These are phyloP conservation scores for Penicillium italicum DNA, from an alignment of 2,329 filamentous ascomycete species.

Conservation along the genomic window DNA sequence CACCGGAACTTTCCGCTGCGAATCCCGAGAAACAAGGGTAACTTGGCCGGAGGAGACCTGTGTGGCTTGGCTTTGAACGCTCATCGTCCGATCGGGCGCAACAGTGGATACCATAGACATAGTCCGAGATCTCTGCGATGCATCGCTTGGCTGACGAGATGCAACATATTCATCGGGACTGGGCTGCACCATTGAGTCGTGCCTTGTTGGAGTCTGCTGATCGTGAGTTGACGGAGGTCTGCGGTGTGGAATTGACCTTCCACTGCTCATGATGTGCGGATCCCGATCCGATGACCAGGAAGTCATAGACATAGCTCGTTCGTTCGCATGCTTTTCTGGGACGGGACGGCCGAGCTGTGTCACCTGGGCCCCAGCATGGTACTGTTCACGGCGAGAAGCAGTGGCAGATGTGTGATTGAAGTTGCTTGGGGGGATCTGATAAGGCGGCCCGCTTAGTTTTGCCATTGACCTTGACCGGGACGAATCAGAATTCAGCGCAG, in stretches of 20 bases:
- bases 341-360: slow-evolving; percentile 90
- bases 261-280: slow-evolving; percentile 78
- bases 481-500: slow-evolving; percentile 76
- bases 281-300: slow-evolving; percentile 73
- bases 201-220: slow-evolving; percentile 26
- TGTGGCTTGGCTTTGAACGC: slow-evolving; percentile 54
- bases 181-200: slow-evolving; percentile 43
- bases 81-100: slow-evolving; percentile 57
- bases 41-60: slow-evolving; percentile 49
- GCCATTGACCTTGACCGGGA: slow-evolving; percentile 94
- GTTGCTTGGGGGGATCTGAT: slow-evolving; percentile 59
- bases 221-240: slow-evolving; percentile 55
- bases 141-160: slow-evolving; percentile 44
- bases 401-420: slow-evolving; percentile 68
- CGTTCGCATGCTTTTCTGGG: slow-evolving; percentile 86
- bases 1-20: slow-evolving; percentile 69
- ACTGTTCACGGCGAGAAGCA: slow-evolving; percentile 74
- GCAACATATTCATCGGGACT: slow-evolving; percentile 38
- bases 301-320: slow-evolving; percentile 94
- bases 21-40: slow-evolving; percentile 56
- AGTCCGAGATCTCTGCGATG: slow-evolving; percentile 54
- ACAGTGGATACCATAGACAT: slow-evolving; percentile 86
- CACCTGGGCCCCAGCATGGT: slow-evolving; percentile 62
- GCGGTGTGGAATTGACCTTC: slow-evolving; percentile 80
- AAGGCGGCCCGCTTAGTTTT: slow-evolving; percentile 68